phyloP scores from a whole-genome alignment of 352 stramenopile species.

The Phytophthora pisi region DNA sequence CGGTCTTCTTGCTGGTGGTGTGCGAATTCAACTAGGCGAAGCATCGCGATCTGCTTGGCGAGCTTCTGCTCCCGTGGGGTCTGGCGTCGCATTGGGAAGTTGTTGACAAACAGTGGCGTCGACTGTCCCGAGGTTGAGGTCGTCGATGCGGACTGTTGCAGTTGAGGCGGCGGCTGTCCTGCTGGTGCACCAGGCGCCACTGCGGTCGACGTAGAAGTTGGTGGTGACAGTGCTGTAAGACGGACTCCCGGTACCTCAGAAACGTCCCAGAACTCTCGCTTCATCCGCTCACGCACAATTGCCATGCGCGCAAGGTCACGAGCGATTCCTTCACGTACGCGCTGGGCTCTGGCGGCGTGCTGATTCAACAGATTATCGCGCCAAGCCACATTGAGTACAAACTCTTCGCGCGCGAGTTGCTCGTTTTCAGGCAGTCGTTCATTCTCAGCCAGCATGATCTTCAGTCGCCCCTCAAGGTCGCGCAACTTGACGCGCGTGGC shows the following conservation, averaged over 20 bases:
- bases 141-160: conserved; percentile 3
- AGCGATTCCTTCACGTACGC: conserved; percentile 67
- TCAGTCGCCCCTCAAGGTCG: conserved; percentile 71
- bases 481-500: conserved; percentile 63
- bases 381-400: conserved; percentile 89
- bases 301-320: conserved; percentile 76
- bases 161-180: conserved; percentile 1
- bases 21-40: conserved; percentile 70
- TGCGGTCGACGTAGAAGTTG: background rate
- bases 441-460: conserved; percentile 75
- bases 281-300: conserved; percentile 87
- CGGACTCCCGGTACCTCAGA: conserved; percentile 71
- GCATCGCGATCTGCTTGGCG: conserved; percentile 57
- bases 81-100: conserved; percentile 80
- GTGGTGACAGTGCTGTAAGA: conserved; percentile 58
- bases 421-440: conserved; percentile 67
- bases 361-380: conserved; percentile 53
- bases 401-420: conserved; percentile 83
- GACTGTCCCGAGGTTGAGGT: conserved; percentile 7
- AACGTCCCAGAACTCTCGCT: conserved; percentile 91
- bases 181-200: background rate
- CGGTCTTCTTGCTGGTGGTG: conserved; percentile 61
- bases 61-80: conserved; percentile 52
- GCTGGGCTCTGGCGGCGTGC: conserved; percentile 64
- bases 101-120: conserved; percentile 62